Base-by-base conservation (phyloP, 2,329 filamentous ascomycete species). In the Botrytis hyacinthi region DNA sequence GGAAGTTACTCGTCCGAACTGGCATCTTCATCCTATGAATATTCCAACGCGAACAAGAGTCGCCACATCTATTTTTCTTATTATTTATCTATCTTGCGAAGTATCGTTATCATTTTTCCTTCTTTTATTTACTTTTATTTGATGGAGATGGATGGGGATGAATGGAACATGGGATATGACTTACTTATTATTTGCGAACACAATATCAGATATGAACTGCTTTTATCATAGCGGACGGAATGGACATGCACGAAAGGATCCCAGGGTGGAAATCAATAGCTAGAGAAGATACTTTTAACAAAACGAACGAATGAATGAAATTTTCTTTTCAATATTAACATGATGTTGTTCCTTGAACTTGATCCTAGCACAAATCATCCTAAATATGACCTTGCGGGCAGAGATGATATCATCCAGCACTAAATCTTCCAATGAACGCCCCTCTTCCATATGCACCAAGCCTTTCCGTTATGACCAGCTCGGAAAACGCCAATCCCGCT, bases 401-500 rank as follows among this genome's bases (percentile, higher is more conserved):
- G 22, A 54, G 48, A 37, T 68, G 14, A 44, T 59, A 46, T 16
- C 51, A 37, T 40, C 51, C 35, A n/a, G 35, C 7, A 51, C 40
- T 18, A 48, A 29, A 67, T n/a, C 26, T 22, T 59, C 32, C 42
- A 40, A 40, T 37, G 3, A 69, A 73, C 63, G 63, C 71, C 71
- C 42, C 63, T 32, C 18, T 40, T 40, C 35, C 18, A 57, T 9
- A 42, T 57, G 29, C 46, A 20, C 29, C 51, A n/a, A n/a, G 2
- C 60, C 35, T 18, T 16, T n/a, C 12, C 60, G 26, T 18, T 37
- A 7, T 14, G 8, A 57, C 71, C 67, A 40, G 32, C 22, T 18
- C 40, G n/a, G 22, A 42, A 66, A 74, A 78, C 78, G 75, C 78
- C 66, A 42, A 57, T 16, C 77, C 68, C 75, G 75, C 78, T 78